A percentile compares a stretch with the other conserved stretches of the same genome.
phyloP scores from a whole-genome alignment of 345 rosid genomes.

The Eucalyptus pauciflora region DNA sequence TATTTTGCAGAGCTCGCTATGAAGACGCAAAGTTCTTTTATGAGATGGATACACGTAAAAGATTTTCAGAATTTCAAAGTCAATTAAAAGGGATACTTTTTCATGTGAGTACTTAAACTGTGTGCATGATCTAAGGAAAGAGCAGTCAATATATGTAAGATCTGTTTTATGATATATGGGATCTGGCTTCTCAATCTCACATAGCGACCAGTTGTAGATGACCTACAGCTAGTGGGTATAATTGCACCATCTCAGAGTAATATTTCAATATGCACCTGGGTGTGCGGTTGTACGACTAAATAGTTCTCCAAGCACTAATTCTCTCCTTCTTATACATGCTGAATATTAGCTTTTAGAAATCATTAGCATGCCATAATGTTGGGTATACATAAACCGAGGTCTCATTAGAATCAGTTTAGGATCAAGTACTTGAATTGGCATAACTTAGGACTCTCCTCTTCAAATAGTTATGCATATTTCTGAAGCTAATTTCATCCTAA shows the following conservation, averaged over 20 bases:
- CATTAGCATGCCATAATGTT: neutral
- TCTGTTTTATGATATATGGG: neutral
- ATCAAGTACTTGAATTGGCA: neutral
- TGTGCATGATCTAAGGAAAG: neutral
- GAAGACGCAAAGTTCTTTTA: constrained; percentile 97
- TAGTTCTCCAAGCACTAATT: neutral
- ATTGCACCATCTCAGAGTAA: neutral
- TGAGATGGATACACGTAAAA: constrained; percentile 69
- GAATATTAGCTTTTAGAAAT: neutral
- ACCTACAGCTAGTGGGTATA: neutral
- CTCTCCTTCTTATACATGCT: neutral
- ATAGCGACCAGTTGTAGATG: neutral
- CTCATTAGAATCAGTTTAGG: neutral
- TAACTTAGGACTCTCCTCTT: neutral
- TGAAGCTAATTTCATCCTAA: neutral
- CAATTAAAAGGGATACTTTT: constrained; percentile 88
- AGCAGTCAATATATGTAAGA: neutral
- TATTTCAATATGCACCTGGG: neutral
- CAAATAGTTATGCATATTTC: neutral
- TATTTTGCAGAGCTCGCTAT: constrained; percentile 78
- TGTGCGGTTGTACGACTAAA: neutral
- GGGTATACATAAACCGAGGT: neutral
- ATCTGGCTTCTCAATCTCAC: neutral
- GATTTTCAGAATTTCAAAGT: constrained; percentile 53
- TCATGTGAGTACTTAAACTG: constrained; percentile 52